Evolutionary conservation across 1,284 basidiomycete genomes (phyloP), one percentile per base, ranked within the genome.

Genomic region (Moesziomyces parantarcticus): DNA sequence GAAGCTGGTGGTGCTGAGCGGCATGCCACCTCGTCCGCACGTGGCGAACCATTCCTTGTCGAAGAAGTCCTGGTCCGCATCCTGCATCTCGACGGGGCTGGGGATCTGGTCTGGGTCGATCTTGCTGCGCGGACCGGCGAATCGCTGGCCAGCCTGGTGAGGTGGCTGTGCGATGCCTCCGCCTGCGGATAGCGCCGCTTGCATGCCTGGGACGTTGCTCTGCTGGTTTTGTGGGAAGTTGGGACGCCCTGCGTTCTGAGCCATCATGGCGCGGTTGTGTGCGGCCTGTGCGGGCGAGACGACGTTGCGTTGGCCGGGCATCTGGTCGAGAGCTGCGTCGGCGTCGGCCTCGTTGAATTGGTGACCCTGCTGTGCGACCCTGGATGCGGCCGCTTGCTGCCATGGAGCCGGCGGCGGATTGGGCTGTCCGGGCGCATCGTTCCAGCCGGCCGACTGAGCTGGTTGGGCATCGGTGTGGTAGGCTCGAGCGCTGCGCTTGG

Each of bases 101-200:
- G 97, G 97, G 50, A 99, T 91, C 84, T 97, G 94, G 71, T 88
- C 89, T 4, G 92, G 91, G 83, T 97, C 93, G 78, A 99, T 94
- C 71, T 91, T 90, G 44, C 92, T 89, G 45, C 93, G 89, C 32
- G 80, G 80, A 61, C 92, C 91, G 16, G 82, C 77, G 43, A 85
- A 81, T n/a, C 84, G 78, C 55, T 83, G 82, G 6, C 85, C 84
- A 2, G 85, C 82, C 40, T 82, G 81, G 66, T 86, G 85, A 44
- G 86, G 85, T 18, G 85, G 85, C 58, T 86, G 85, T 8, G 58
- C 43, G 54, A 79, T 78, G 20, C 53, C 60, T 9, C 55, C 50
- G 25, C 55, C 57, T 7, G 61, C 58, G 16, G 44, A 67, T 10
- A 66, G 52, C 14, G 67, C 63, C 3, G 66, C 63, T 36, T 74